A percentile compares a stretch with the other conserved stretches of the same genome.
Conservation (phyloP, 176 grass and related monocot species). For the Aegilops umbellulata region DNA sequence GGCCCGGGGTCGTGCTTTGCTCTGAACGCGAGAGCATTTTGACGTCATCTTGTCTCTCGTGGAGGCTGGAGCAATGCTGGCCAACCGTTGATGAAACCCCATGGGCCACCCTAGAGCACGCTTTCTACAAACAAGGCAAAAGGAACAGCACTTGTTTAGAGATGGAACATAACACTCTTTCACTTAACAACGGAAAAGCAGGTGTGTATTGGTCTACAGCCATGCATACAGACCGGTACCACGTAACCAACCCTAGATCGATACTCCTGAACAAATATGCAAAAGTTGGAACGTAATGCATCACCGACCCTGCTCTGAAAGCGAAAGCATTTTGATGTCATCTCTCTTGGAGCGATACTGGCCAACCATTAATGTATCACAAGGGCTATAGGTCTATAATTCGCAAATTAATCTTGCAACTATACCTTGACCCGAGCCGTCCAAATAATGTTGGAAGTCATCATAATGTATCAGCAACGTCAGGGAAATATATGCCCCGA, state of each 20-base stretch:
- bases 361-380: too few species aligned
- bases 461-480: neutral
- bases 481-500: neutral
- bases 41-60: constrained; percentile 18
- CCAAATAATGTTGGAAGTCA: constrained; percentile 1
- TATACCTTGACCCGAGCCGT: neutral
- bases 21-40: constrained; percentile 30
- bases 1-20: neutral
- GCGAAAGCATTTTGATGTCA: too few species aligned
- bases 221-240: constrained; percentile 7
- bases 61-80: constrained; percentile 7
- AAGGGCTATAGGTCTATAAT: too few species aligned
- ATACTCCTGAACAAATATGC: constrained; percentile 13
- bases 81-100: too few species aligned
- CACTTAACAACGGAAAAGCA: neutral
- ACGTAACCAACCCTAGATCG: constrained; percentile 27
- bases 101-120: neutral
- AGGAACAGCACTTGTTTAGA: neutral
- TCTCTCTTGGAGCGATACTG: too few species aligned
- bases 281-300: neutral
- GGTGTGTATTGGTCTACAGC: neutral
- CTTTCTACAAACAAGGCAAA: constrained; percentile 3
- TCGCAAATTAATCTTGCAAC: too few species aligned
- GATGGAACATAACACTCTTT: neutral
- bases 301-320: too few species aligned